Conservation (phyloP, 805 yeast species). For the Hanseniaspora lindneri region DNA sequence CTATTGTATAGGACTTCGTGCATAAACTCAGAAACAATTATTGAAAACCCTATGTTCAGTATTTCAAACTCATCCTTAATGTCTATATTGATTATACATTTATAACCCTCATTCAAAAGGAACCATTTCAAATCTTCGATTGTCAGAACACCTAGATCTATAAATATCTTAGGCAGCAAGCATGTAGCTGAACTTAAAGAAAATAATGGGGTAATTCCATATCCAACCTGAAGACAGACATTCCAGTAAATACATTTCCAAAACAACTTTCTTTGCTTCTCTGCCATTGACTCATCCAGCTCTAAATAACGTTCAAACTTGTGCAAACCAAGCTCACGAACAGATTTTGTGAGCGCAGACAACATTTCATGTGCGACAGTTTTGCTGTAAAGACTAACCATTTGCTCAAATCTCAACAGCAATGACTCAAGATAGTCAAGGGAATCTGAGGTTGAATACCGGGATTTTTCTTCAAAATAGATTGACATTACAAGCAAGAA, state of each 20-base stretch:
- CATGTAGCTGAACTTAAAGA: not conserved
- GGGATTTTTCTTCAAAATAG: conserved; percentile 5
- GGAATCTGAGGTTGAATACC: conserved; percentile 5
- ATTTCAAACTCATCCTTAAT: conserved; percentile 7
- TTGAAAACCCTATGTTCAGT: not conserved
- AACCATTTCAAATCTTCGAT: conserved; percentile 8
- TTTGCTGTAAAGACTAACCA: not conserved
- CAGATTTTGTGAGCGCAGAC: not conserved
- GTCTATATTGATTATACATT: not conserved
- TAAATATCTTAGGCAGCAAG: conserved; percentile 6
- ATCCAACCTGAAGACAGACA: not conserved
- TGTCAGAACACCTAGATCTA: conserved; percentile 7
- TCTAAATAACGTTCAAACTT: conserved; percentile 13
- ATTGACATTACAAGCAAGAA: not conserved
- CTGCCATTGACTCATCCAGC: conserved; percentile 9
- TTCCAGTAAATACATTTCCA: conserved; percentile 15
- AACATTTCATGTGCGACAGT: conserved; percentile 2
- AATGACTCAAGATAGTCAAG: conserved; percentile 11
- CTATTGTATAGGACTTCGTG: conserved; percentile 1
- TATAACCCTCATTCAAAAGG: conserved; percentile 1
- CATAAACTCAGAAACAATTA: conserved; percentile 9
- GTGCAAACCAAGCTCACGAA: conserved; percentile 7
- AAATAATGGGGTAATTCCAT: conserved; percentile 4
- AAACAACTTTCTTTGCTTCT: conserved; percentile 14
- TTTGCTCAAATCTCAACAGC: conserved; percentile 1